Percentiles rank a stretch among this genome's conserved stretches.
These are phyloP conservation scores for Pythium diclinum DNA, from an alignment of 352 stramenopile species.

Conservation along the genomic window DNA sequence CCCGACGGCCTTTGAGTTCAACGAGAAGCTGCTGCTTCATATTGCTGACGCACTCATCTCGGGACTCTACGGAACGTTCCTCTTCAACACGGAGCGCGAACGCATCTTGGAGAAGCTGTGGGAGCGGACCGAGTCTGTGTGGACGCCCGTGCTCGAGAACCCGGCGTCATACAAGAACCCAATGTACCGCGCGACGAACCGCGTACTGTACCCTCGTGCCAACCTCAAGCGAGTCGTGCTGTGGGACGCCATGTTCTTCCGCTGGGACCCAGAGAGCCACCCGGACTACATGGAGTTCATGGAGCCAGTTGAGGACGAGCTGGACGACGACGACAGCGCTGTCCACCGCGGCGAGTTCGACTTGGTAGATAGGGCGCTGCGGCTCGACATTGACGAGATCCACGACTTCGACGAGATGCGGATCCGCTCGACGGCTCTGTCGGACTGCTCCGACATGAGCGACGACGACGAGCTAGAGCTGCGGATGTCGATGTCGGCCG, in stretches of 20 bases:
- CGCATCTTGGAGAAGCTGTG: slow-evolving; percentile 82
- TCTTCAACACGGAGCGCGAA: slow-evolving; percentile 85
- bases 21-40: slow-evolving; percentile 82
- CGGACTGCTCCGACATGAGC: slow-evolving; percentile 80
- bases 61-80: slow-evolving; percentile 75
- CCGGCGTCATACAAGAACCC: slow-evolving; percentile 64
- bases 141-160: slow-evolving; percentile 76
- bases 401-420: slow-evolving; percentile 79
- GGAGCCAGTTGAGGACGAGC: slow-evolving; percentile 51
- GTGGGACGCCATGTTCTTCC: slow-evolving; percentile 86
- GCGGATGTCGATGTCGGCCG: slow-evolving; percentile 17
- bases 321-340: slow-evolving; percentile 26
- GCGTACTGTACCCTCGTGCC: slow-evolving; percentile 78
- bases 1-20: slow-evolving; percentile 87
- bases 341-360: slow-evolving; percentile 39
- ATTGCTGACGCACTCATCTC: slow-evolving; percentile 79
- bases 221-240: slow-evolving; percentile 86
- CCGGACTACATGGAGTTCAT: slow-evolving; percentile 88
- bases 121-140: slow-evolving; percentile 83
- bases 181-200: slow-evolving; percentile 73
- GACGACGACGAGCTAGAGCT: slow-evolving; percentile 61
- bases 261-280: slow-evolving; percentile 81
- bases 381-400: slow-evolving; percentile 79
- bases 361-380: slow-evolving; percentile 59
- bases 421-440: slow-evolving; percentile 46